phyloP scores from a whole-genome alignment of 2,329 filamentous ascomycete species.

The Rutstroemia sp. region DNA sequence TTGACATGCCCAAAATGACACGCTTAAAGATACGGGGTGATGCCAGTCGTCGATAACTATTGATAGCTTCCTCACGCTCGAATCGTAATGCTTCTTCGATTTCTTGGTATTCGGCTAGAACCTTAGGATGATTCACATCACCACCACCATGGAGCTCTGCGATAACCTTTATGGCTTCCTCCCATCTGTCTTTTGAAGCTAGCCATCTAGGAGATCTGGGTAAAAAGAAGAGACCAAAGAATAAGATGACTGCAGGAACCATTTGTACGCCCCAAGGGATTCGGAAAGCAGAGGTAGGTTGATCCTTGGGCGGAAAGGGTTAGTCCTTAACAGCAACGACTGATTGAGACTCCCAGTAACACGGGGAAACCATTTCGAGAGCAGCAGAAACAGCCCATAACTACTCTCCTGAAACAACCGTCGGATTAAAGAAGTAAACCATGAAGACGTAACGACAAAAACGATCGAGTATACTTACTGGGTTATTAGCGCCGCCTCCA shows the following conservation, averaged over 20 bases:
- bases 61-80: conserved; percentile 62
- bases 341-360: no score
- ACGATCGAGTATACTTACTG: conserved; percentile 11
- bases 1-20: conserved; percentile 62
- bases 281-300: conserved; percentile 47
- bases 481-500: conserved; percentile 42
- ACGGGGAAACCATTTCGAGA: no score
- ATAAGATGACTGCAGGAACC: conserved; percentile 44
- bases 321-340: neutral
- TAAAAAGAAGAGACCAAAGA: conserved; percentile 52
- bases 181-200: conserved; percentile 59
- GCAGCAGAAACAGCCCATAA: no score
- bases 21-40: conserved; percentile 65
- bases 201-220: conserved; percentile 64
- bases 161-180: conserved; percentile 53
- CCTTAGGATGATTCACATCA: conserved; percentile 47
- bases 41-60: conserved; percentile 64
- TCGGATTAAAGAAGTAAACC: no score
- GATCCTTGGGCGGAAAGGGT: conserved; percentile 26
- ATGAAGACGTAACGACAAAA: no score
- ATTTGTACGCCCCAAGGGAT: conserved; percentile 57
- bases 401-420: no score
- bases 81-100: conserved; percentile 69
- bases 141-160: conserved; percentile 52
- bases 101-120: conserved; percentile 56